A percentile compares a stretch with the other conserved stretches of the same genome.
These are phyloP conservation scores for Heliamphora pulchella DNA, from an alignment of 179 eudicot species.

Conservation along the genomic window DNA sequence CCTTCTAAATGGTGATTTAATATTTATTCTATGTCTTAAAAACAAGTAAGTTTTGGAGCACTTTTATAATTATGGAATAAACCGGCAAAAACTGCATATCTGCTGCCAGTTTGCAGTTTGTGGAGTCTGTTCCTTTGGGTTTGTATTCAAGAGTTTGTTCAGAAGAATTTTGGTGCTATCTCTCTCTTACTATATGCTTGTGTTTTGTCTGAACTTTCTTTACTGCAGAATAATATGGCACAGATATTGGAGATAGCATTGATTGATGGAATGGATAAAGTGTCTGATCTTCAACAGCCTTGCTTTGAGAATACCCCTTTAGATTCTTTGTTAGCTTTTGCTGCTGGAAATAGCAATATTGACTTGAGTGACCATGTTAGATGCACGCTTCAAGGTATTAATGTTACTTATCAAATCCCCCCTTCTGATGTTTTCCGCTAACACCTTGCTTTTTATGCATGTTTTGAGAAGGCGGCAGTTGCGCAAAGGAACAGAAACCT, in stretches of 20 bases:
- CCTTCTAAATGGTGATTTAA: background rate
- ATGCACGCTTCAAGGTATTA: constrained; percentile 67
- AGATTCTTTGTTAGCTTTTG: constrained; percentile 40
- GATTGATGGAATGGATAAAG: constrained; percentile 53
- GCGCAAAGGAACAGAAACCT: constrained; percentile 60
- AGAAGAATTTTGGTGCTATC: background rate
- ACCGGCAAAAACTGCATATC: constrained; percentile 8
- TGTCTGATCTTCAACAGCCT: constrained; percentile 44
- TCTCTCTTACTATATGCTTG: background rate
- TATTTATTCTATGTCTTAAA: constrained; percentile 15
- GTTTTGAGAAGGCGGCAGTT: constrained; percentile 45
- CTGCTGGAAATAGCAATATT: constrained; percentile 25
- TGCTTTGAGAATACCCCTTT: constrained; percentile 31
- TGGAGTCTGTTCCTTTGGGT: background rate
- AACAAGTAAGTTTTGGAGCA: constrained; percentile 18
- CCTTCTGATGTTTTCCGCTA: background rate
- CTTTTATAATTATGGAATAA: constrained; percentile 23
- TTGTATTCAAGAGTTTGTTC: background rate
- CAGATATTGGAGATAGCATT: constrained; percentile 67
- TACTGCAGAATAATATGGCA: constrained; percentile 46
- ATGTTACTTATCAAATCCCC: constrained; percentile 4
- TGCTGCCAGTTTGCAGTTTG: background rate
- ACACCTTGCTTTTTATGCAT: constrained; percentile 9
- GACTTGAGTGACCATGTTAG: constrained; percentile 40
- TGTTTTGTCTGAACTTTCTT: constrained; percentile 7